Percentiles rank a stretch among this genome's conserved stretches.
phyloP scores from a whole-genome alignment of 208 protist genomes.

The Trypanosoma brucei region DNA sequence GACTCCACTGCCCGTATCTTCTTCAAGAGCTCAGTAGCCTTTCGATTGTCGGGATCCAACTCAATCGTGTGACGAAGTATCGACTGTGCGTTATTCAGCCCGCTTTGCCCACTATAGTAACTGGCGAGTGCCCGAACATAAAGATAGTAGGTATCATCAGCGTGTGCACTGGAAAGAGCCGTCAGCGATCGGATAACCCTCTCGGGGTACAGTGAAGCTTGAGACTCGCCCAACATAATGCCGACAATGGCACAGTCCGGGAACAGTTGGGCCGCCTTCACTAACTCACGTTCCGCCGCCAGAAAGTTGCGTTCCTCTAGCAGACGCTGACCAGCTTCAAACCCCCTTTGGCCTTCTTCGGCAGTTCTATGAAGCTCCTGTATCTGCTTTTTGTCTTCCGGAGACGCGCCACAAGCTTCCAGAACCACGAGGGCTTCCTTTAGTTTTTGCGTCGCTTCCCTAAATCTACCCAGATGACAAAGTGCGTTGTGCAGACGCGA shows the following conservation, averaged over 20 bases:
- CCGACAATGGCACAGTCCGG: constrained; percentile 48
- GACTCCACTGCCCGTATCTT: constrained; percentile 62
- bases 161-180: constrained; percentile 40
- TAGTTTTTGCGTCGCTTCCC: constrained; percentile 42
- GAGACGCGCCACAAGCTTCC: constrained; percentile 7
- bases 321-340: constrained; percentile 29
- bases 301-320: constrained; percentile 30
- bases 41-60: constrained; percentile 75
- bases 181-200: constrained; percentile 45
- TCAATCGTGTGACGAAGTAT: constrained; percentile 61
- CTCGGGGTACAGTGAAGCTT: constrained; percentile 42
- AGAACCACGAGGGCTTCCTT: constrained; percentile 17
- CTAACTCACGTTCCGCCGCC: constrained; percentile 33
- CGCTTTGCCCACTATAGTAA: constrained; percentile 71
- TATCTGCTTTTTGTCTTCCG: constrained; percentile 43
- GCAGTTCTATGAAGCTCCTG: constrained; percentile 39
- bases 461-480: constrained; percentile 64
- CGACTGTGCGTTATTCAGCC: constrained; percentile 55
- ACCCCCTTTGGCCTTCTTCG: constrained; percentile 38
- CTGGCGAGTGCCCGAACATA: constrained; percentile 60
- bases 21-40: constrained; percentile 66
- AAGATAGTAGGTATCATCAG: constrained; percentile 53
- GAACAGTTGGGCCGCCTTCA: constrained; percentile 35
- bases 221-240: constrained; percentile 67
- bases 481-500: constrained; percentile 80